Base-by-base conservation (phyloP, 2,329 filamentous ascomycete genomes). In the Dactylellina haptotyla region DNA sequence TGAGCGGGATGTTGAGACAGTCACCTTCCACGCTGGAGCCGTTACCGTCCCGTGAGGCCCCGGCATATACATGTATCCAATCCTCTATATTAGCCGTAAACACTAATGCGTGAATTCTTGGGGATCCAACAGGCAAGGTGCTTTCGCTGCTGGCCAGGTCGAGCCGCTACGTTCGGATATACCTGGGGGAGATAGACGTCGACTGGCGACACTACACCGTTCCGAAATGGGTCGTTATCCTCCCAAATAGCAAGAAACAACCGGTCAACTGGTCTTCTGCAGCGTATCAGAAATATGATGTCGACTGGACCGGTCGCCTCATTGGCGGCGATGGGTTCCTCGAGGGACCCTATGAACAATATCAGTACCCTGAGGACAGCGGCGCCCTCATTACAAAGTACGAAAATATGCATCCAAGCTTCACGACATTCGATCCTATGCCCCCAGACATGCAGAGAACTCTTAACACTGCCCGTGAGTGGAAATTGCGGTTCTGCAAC, bases 171-270 rank as follows among this genome's bases (percentile, higher is more conserved):
- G 48, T 73, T 32, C 45, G 61, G 23, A 73, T 73, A 16, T 73
- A 73, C 20, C 61, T 73, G 9, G 69, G 56, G 9, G 69, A 73
- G 32, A 65, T 73, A 45, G 61, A 73, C 18, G 54, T 63, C 48
- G 69, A 73, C 56, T 73, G 69, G 69, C 61, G 69, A 26, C 69
- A 73, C 12, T 73, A 73, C 30, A 32, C 50, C 18, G 61, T 73
- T 39, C 69, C 61, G n/a, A 61, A 54, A 61, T 73, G 69, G 69
- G 69, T 73, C 43, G 54, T 73, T 37, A 66, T 48, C 3, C 61
- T 73, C 28, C 69, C 69, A 5, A 73, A 53, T 28, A 56, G 69
- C 39, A 73, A 54, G 54, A 73, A 73, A 26, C 69, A 73, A 16
- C 61, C 61, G 1, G 41, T 66, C 14, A 66, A 73, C 54, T 73